phyloP scores from a whole-genome alignment of 2,329 filamentous ascomycete genomes.

The Aspergillus pseudoterreus region DNA sequence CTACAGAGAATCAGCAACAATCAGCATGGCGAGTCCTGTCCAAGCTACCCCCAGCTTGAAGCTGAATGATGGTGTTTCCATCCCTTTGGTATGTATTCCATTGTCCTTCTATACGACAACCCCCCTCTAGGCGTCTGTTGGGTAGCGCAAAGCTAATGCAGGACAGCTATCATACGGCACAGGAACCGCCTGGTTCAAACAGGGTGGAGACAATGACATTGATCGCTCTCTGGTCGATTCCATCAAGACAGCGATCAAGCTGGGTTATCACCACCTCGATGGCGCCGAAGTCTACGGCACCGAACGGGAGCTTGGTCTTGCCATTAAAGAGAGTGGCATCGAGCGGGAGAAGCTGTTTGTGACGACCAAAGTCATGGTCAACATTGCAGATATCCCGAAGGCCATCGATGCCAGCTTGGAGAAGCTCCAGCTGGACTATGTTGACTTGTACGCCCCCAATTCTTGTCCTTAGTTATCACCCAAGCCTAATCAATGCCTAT shows the following conservation, averaged over 20 bases:
- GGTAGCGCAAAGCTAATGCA: not conserved
- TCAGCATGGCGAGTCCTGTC: not conserved
- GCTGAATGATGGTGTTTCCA: constrained; percentile 54
- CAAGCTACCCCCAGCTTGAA: constrained; percentile 30
- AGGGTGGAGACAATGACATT: constrained; percentile 41
- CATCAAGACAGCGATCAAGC: constrained; percentile 54
- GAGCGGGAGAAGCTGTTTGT: constrained; percentile 48
- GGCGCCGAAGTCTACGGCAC: constrained; percentile 56
- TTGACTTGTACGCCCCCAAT: constrained; percentile 53
- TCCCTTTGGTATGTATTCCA: constrained; percentile 49
- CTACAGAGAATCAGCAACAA: not conserved
- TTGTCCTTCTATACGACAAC: no score
- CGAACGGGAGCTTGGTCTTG: constrained; percentile 47
- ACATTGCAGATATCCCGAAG: constrained; percentile 52
- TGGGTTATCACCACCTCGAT: constrained; percentile 62
- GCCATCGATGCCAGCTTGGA: constrained; percentile 55
- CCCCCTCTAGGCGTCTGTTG: not conserved
- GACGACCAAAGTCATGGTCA: constrained; percentile 55
- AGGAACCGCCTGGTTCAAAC: constrained; percentile 64
- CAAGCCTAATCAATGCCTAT: not conserved
- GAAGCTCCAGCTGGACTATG: constrained; percentile 59
- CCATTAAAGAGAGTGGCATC: constrained; percentile 46
- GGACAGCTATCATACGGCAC: constrained; percentile 57
- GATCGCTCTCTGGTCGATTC: constrained; percentile 54
- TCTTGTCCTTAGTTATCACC: not conserved